Evolutionary conservation across 2,329 filamentous ascomycete species (phyloP).

Genomic region (Trichophyton rubrum): DNA sequence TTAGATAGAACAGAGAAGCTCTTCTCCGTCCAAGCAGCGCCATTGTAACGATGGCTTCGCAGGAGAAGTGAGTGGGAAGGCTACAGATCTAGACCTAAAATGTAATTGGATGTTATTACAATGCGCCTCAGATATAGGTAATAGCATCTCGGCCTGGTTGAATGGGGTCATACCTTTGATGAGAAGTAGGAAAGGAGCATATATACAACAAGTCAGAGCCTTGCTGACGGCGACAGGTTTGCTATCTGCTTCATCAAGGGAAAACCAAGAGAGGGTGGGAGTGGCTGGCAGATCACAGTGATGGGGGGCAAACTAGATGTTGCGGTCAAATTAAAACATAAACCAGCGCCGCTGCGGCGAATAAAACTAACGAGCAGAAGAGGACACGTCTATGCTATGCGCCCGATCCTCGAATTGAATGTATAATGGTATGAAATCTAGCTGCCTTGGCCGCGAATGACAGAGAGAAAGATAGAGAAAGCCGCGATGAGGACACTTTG

Average conservation of each 20-base stretch:
- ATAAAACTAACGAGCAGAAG: constrained; percentile 2
- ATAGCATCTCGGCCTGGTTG: not conserved
- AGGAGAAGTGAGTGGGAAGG: not conserved
- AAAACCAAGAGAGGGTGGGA: not conserved
- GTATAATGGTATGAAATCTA: not conserved
- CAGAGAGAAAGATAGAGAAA: not conserved
- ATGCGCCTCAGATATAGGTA: not conserved
- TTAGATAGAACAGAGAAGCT: constrained; percentile 14
- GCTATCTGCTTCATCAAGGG: not conserved
- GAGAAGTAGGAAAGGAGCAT: constrained; percentile 1
- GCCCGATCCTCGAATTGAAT: not conserved
- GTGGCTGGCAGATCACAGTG: not conserved
- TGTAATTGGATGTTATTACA: not conserved
- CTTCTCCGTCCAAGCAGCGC: constrained; percentile 31
- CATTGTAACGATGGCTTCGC: constrained; percentile 23
- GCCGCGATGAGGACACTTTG: constrained; percentile 15
- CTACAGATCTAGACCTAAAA: not conserved
- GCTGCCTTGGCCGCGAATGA: not conserved
- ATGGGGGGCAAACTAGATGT: not conserved
- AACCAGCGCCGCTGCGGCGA: not conserved
- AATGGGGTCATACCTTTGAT: constrained; percentile 4
- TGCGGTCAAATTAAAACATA: constrained; percentile 8
- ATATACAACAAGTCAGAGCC: constrained; percentile 6
- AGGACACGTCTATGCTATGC: constrained; percentile 12
- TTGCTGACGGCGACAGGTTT: not conserved